These are phyloP conservation scores for Beauveria medogensis DNA, from an alignment of 2,329 filamentous ascomycete species.

Conservation along the genomic window DNA sequence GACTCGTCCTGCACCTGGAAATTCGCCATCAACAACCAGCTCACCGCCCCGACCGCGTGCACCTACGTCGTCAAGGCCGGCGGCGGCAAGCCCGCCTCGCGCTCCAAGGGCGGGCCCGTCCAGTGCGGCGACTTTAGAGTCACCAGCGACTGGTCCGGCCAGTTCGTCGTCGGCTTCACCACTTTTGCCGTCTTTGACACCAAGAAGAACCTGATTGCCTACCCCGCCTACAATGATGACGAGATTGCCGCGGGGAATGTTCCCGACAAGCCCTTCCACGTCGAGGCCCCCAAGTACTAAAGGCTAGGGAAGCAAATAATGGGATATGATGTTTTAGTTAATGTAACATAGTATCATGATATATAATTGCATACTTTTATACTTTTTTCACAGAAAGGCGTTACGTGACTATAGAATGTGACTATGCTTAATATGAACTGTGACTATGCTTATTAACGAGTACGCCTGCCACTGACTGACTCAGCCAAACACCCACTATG, in stretches of 20 bases:
- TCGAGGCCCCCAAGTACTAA: background rate
- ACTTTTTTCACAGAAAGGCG: too few relatives aligned
- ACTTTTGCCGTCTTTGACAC: conserved; percentile 42
- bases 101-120: conserved; percentile 30
- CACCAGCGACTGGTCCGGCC: conserved; percentile 46
- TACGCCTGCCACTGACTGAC: too few relatives aligned
- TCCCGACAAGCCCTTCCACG: conserved; percentile 3
- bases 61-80: conserved; percentile 32
- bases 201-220: conserved; percentile 36
- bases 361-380: too few relatives aligned
- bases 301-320: background rate
- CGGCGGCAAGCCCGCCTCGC: conserved; percentile 25
- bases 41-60: conserved; percentile 26
- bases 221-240: conserved; percentile 45
- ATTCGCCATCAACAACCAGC: conserved; percentile 34
- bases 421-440: too few relatives aligned
- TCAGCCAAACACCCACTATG: too few relatives aligned
- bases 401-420: too few relatives aligned
- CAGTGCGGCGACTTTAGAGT: conserved; percentile 43
- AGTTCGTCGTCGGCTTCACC: conserved; percentile 48
- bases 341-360: too few relatives aligned
- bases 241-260: conserved; percentile 36
- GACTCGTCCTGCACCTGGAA: conserved; percentile 35
- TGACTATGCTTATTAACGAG: too few relatives aligned
- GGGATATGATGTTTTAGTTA: background rate